Evolutionary conservation across 2,329 filamentous ascomycete genomes (phyloP), one percentile per base, ranked within the genome.

Genomic region (Colletotrichum plurivorum): DNA sequence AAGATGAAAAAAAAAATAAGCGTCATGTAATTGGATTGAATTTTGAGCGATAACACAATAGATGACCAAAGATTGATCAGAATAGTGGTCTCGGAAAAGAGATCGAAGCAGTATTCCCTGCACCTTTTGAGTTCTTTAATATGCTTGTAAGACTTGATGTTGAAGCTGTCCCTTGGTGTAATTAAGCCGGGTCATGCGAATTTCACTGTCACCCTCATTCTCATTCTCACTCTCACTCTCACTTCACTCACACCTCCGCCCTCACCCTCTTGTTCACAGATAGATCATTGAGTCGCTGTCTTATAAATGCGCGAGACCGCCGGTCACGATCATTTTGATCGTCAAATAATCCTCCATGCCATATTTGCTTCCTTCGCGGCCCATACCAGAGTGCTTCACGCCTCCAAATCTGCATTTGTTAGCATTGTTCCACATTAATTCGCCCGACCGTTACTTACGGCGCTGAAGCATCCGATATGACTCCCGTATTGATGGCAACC

Each of bases 401-500:
- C 70, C 72, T 4, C 72, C 72, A 16, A 73, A 73, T 16, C 68
- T 71, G 9, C 3, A 2, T 2, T 18, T 7, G 20, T 70, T 48
- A 69, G 55, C 18, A 10, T 13, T 2, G 9, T 2, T 20, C 20
- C 43, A 31, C 3, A 27, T 7, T 9, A 2, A 8, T 22, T 4
- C 10, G 1, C 16, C 10, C 15, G 7, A 6, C 12, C 5, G 8
- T 12, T 41, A 68, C 69, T 71, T 55, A 90, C 64, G 71, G 71
- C 45, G 70, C 61, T 20, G 63, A 64, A 2, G 71, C 53, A 20
- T 72, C 71, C 1, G 69, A 71, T 16, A 77, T 73, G 22, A 81
- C 63, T 15, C 88, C 89, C 2, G 87, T 90, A 75, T 90, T 90
- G 41, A 90, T 85, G 62, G 88, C 90, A 5, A 92, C 86, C 90